Percentiles rank a stretch among this genome's conserved stretches.
Conservation (phyloP, 768 basidiomycete genomes). For the Russula ochroleuca region DNA sequence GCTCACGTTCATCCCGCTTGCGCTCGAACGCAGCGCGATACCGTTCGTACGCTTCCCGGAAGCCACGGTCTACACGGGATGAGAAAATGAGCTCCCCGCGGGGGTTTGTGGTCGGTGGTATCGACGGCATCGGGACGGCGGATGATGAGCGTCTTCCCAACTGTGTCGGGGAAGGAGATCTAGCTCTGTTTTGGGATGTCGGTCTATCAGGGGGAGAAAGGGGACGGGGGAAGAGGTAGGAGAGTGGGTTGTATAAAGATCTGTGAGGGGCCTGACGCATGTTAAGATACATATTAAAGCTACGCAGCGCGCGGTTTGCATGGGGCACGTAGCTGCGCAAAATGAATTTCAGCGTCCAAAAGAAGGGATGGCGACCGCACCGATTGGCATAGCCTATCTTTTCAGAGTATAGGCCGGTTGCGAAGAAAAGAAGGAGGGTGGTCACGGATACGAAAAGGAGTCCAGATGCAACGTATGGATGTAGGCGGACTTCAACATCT, state of each 20-base stretch:
- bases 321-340: slow-evolving; percentile 85
- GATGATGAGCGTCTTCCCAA: slow-evolving; percentile 40
- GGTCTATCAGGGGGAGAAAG: slow-evolving; percentile 31
- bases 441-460: slow-evolving; percentile 84
- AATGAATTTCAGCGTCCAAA: slow-evolving; percentile 10
- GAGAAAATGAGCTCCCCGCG: slow-evolving; percentile 97
- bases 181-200: slow-evolving; percentile 38
- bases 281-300: slow-evolving; percentile 96
- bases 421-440: slow-evolving; percentile 90
- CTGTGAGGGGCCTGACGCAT: slow-evolving; percentile 75
- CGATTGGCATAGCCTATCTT: slow-evolving; percentile 96
- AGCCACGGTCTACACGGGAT: slow-evolving; percentile 72
- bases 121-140: slow-evolving; percentile 59
- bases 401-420: slow-evolving; percentile 93
- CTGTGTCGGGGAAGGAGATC: slow-evolving; percentile 37
- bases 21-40: slow-evolving; percentile 86
- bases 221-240: slow-evolving; percentile 55
- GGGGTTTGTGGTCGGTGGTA: slow-evolving; percentile 84
- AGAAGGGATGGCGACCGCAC: slow-evolving; percentile 46
- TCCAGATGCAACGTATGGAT: slow-evolving; percentile 74
- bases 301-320: slow-evolving; percentile 85
- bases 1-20: slow-evolving; percentile 60
- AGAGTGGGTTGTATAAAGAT: slow-evolving; percentile 51
- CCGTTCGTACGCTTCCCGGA: slow-evolving; percentile 89
- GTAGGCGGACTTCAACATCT: slow-evolving; percentile 44